A percentile compares a stretch with the other conserved stretches of the same genome.
Evolutionary conservation across 805 yeast species (phyloP).

Genomic region (Candida railenensis): DNA sequence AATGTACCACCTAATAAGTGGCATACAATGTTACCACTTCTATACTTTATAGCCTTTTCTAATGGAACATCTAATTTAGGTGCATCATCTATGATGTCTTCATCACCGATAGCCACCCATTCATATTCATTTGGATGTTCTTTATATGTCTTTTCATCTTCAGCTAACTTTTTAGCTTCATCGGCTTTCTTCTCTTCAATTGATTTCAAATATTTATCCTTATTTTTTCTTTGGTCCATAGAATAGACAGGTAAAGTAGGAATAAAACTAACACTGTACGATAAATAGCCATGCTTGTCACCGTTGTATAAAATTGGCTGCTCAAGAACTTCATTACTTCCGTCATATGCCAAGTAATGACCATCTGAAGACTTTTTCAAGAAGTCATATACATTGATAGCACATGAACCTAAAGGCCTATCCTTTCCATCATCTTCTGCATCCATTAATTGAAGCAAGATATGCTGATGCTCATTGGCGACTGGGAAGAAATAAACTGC

Average conservation of each 20-base stretch:
- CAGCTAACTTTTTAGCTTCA: slow-evolving; percentile 45
- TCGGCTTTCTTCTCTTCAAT: slow-evolving; percentile 33
- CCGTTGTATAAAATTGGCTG: slow-evolving; percentile 42
- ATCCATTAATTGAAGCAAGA: slow-evolving; percentile 62
- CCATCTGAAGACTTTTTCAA: slow-evolving; percentile 49
- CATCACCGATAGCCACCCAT: slow-evolving; percentile 51
- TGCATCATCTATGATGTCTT: slow-evolving; percentile 30
- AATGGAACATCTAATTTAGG: slow-evolving; percentile 47
- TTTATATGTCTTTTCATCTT: slow-evolving; percentile 49
- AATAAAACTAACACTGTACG: slow-evolving; percentile 59
- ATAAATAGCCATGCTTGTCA: slow-evolving; percentile 45
- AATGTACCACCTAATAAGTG: slow-evolving; percentile 52
- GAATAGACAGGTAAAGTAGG: slow-evolving; percentile 67
- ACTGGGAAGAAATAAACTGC: slow-evolving; percentile 61
- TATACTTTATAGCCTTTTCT: slow-evolving; percentile 51
- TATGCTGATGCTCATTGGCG: slow-evolving; percentile 56
- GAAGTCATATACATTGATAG: slow-evolving; percentile 48
- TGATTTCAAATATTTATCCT: slow-evolving; percentile 40
- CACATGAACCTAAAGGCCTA: slow-evolving; percentile 59
- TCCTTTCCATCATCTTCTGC: slow-evolving; percentile 64
- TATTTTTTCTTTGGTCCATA: slow-evolving; percentile 50
- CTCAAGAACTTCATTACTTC: slow-evolving; percentile 45
- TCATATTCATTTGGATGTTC: slow-evolving; percentile 64
- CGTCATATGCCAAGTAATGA: slow-evolving; percentile 49
- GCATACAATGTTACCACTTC: slow-evolving; percentile 63